Evolutionary conservation across 106 monocot species (phyloP).

Genomic region (Posidonia australis): DNA sequence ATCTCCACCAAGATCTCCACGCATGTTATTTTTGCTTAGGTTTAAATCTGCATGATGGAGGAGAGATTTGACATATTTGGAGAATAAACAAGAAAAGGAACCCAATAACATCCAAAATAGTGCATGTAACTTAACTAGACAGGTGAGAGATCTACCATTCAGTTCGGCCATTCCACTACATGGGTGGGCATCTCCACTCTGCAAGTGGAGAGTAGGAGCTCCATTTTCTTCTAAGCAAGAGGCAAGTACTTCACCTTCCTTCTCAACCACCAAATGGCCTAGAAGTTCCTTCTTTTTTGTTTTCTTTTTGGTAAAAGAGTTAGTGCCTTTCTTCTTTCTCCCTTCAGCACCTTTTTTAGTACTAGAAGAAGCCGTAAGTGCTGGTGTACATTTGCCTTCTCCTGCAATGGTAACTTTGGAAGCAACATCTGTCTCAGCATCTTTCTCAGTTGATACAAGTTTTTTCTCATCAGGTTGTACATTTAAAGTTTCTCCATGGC

Average conservation of each 20-base stretch:
- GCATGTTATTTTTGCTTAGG: not conserved
- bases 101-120: not conserved
- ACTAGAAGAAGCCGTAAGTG: conserved; percentile 3
- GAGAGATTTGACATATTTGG: not conserved
- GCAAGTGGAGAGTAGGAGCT: conserved; percentile 3
- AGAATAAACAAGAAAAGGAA: not conserved
- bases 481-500: conserved; percentile 8
- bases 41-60: conserved; percentile 1
- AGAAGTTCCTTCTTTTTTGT: not conserved
- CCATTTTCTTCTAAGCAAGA: conserved; percentile 9
- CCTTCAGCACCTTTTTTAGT: conserved; percentile 8
- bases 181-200: not conserved
- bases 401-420: conserved; percentile 8
- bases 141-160: conserved; percentile 18
- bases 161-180: conserved; percentile 9
- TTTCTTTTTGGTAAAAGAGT: conserved; percentile 9
- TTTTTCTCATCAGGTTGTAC: conserved; percentile 7
- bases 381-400: conserved; percentile 13
- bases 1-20: not conserved
- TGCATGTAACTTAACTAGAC: not conserved
- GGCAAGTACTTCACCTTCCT: conserved; percentile 10
- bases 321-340: conserved; percentile 11
- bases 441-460: conserved; percentile 3
- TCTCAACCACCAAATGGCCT: not conserved
- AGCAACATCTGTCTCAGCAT: conserved; percentile 12